Base-by-base conservation (phyloP, 306 rosid species). In the Vachellia pachyceras region DNA sequence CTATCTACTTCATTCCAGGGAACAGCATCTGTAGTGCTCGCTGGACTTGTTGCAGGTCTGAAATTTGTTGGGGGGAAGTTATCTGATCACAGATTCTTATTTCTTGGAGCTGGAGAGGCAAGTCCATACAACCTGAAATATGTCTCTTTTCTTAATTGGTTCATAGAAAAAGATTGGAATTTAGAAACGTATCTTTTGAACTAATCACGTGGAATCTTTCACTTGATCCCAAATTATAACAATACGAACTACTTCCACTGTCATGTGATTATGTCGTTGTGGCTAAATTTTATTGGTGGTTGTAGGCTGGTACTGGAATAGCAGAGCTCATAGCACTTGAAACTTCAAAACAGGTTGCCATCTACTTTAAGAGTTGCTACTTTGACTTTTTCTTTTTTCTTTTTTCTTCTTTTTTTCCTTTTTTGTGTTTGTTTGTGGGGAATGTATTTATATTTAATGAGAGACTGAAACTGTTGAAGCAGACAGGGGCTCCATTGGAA, bases 91-190 rank as follows among this genome's bases (percentile, higher is more conserved):
- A 92, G 72, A 84, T 90, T 92, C 84, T 86, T 96, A 55, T 96
- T 96, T 87, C 98, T 96, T 71, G 99, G 99, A 76, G 99, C 99
- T 72, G 99, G 99, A 79, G 99, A 96, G 97, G 99, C 90, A 76
- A 72, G 90, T 73, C 64, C 46, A 3, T 66, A 7, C 12, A 49
- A 54, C 37, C 46, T 72, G 29, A 5, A 22, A 25, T 47, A 18
- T 70, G 42, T 47, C 60, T 66, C 39, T 46, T 29, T 8, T 61
- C 20, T 61, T 75, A 11, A 7, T 42, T 23, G 40, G 13, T 83
- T 77, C 45, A 47, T 5, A 39, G 33, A 55, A 55, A 69, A 57
- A 22, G 13, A 71, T 44, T 13, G 11, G 40, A 36, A 39, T 44
- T 17, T 10, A 29, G 9, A 75, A 22, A 46, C 20, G 2, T 5